A percentile compares a stretch with the other conserved stretches of the same genome.
Conservation (phyloP, 108 stramenopile genomes). For the Nitzschia sp. region DNA sequence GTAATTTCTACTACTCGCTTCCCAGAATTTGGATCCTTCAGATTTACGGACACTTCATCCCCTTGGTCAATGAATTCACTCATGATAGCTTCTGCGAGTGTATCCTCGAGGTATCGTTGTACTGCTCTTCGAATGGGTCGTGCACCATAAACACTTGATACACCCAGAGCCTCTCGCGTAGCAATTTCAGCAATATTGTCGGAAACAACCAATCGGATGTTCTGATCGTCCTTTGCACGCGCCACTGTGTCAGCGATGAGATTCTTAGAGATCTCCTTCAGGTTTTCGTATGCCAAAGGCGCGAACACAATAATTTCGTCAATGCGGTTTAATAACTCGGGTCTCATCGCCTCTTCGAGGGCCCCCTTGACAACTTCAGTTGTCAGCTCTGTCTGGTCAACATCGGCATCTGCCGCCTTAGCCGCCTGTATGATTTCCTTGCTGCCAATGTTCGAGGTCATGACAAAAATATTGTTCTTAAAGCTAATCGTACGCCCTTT, state of each 20-base stretch:
- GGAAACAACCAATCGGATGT: conserved; percentile 47
- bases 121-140: conserved; percentile 75
- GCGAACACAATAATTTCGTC: conserved; percentile 96
- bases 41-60: conserved; percentile 55
- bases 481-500: conserved; percentile 93
- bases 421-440: conserved; percentile 76
- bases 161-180: conserved; percentile 57
- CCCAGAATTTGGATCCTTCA: conserved; percentile 34
- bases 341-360: conserved; percentile 70
- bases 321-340: conserved; percentile 95
- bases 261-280: conserved; percentile 69
- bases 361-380: conserved; percentile 55
- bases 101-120: conserved; percentile 74
- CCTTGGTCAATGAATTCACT: conserved; percentile 66
- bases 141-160: conserved; percentile 68
- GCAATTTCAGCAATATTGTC: conserved; percentile 58
- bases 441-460: conserved; percentile 95
- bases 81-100: conserved; percentile 72
- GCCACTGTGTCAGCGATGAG: conserved; percentile 53
- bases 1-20: conserved; percentile 37
- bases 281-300: conserved; percentile 67
- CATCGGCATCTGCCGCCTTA: conserved; percentile 36
- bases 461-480: conserved; percentile 93
- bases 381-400: conserved; percentile 24
- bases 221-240: conserved; percentile 51